A percentile compares a stretch with the other conserved stretches of the same genome.
Conservation (phyloP, 371 early-diverging fungal species). For the Apophysomyces variabilis region DNA sequence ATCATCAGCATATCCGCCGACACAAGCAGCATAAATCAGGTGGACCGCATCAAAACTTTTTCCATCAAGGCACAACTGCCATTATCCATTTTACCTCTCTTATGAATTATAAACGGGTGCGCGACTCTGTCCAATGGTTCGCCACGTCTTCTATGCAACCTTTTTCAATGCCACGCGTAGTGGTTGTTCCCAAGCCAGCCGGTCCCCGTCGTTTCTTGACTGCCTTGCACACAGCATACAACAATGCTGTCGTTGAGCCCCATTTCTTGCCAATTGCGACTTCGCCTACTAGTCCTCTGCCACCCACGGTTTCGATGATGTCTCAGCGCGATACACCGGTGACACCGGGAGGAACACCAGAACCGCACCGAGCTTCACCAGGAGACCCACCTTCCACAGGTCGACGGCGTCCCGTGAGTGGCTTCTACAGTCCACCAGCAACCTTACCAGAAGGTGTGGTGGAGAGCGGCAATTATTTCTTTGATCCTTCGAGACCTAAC, state of each 20-base stretch:
- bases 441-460: background rate
- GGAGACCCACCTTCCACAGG: background rate
- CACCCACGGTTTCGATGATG: slow-evolving; percentile 20
- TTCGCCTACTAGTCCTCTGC: slow-evolving; percentile 50
- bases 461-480: slow-evolving; percentile 20
- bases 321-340: slow-evolving; percentile 17
- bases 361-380: slow-evolving; percentile 19
- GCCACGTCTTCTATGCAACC: slow-evolving; percentile 16
- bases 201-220: slow-evolving; percentile 69
- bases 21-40: slow-evolving; percentile 40
- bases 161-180: slow-evolving; percentile 54
- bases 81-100: slow-evolving; percentile 67
- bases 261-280: slow-evolving; percentile 70
- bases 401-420: slow-evolving; percentile 20
- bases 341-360: slow-evolving; percentile 25
- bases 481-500: background rate
- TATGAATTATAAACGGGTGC: slow-evolving; percentile 60
- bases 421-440: slow-evolving; percentile 24
- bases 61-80: slow-evolving; percentile 48
- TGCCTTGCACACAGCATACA: slow-evolving; percentile 67
- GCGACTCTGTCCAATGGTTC: slow-evolving; percentile 54
- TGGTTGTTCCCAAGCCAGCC: slow-evolving; percentile 73
- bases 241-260: slow-evolving; percentile 59
- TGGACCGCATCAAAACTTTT: slow-evolving; percentile 16
- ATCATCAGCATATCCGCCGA: slow-evolving; percentile 24